Percentiles rank a stretch among this genome's conserved stretches.
These are phyloP conservation scores for Exophiala bonariae DNA, from an alignment of 2,329 filamentous ascomycete genomes.

Conservation along the genomic window DNA sequence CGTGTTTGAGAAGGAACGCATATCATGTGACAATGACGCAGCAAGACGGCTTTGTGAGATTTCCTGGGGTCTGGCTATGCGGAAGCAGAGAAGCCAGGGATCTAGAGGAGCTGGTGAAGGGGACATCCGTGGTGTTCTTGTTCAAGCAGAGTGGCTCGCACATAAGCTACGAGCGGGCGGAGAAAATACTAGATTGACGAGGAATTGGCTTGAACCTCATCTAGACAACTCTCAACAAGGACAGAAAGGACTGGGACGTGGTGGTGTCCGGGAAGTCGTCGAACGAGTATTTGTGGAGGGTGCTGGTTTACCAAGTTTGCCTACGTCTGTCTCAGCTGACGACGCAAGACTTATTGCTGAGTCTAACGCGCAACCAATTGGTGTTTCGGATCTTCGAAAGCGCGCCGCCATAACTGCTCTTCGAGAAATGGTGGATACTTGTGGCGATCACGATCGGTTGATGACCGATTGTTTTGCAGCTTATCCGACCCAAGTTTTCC, in stretches of 20 bases:
- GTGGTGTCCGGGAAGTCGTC: conserved; percentile 64
- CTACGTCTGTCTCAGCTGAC: conserved; percentile 34
- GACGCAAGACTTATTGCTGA: conserved; percentile 39
- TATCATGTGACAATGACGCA: conserved; percentile 84
- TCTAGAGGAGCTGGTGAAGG: conserved; percentile 47
- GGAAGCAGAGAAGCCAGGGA: conserved; percentile 52
- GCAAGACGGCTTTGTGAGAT: conserved; percentile 71
- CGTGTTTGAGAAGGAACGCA: conserved; percentile 86
- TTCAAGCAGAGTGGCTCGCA: conserved; percentile 66
- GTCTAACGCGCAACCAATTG: conserved; percentile 41
- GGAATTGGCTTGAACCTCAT: conserved; percentile 61
- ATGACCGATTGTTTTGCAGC: conserved; percentile 74
- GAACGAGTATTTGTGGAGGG: conserved; percentile 66
- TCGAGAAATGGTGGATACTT: conserved; percentile 62
- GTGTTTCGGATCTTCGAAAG: conserved; percentile 61
- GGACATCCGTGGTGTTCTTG: conserved; percentile 65
- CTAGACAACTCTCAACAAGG: conserved; percentile 55
- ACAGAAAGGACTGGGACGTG: conserved; percentile 59
- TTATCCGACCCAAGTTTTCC: conserved; percentile 84
- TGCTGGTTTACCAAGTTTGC: conserved; percentile 59
- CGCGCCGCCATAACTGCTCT: conserved; percentile 59
- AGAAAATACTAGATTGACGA: conserved; percentile 48
- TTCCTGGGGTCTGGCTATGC: conserved; percentile 63
- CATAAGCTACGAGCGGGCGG: conserved; percentile 53
- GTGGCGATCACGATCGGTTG: conserved; percentile 63